Base-by-base conservation (phyloP, 495 filamentous ascomycete genomes). In the Penicilliopsis zonata region DNA sequence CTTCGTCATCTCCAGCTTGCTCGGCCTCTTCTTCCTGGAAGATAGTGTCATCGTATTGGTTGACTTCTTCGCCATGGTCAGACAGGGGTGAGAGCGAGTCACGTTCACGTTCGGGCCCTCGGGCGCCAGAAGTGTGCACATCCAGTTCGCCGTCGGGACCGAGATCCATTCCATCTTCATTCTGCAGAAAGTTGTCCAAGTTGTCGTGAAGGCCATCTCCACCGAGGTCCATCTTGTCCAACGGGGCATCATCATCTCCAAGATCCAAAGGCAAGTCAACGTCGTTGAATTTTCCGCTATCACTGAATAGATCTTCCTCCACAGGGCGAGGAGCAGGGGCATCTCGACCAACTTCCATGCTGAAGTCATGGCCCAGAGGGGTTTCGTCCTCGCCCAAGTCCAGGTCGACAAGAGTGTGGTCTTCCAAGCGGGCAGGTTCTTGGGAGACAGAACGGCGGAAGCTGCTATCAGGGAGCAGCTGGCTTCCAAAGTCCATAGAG, bases 331-430 rank as follows among this genome's bases (percentile, higher is more conserved):
- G 61, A 10, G 72, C 59, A 9, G 78, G 77, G 17, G 80, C 83
- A 39, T 88, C 80, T 72, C 82, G 76, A 49, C 83, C 84, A 43
- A 84, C 67, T 74, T 94, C 86, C 38, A 92, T 72, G 40, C 80
- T 87, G 13, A 63, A 55, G 36, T 75, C 73, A 36, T 63, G 53
- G 5, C 54, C 59, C 22, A 61, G 43, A 12, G 63, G 56, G 4
- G 57, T 50, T 30, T 68, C 63, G 30, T 66, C 57, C 27, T 68
- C 63, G 40, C 72, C 67, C 18, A 70, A 44, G 23, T 71, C 61
- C 14, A 72, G 49, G n/a, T 69, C 59, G 29, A 71, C 50, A 31
- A 67, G 42, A 14, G 58, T 57, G 32, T 61, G 59, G 31, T 72
- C 67, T 36, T 65, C 60, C 9, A 69, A 54, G 23, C 57, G 62